Conservation (phyloP, 2,329 filamentous ascomycete genomes). For the Tetracladium maxilliforme region DNA sequence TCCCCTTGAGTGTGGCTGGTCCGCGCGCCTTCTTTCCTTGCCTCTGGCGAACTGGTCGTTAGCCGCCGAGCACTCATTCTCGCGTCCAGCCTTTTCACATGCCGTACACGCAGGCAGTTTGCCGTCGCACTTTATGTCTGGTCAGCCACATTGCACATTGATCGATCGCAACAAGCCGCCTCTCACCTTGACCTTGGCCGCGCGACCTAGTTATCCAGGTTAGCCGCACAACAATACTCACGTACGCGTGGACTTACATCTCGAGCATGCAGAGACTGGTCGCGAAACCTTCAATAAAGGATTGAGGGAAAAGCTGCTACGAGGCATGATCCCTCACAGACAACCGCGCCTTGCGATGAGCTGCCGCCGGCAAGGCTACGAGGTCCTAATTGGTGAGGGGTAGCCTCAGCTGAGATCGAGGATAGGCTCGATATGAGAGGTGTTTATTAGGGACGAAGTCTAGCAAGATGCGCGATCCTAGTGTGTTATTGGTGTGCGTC, state of each 20-base stretch:
- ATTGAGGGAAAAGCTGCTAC: conserved; percentile 28
- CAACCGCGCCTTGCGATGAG: too few species aligned
- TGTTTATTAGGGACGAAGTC: too few species aligned
- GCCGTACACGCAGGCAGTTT: conserved; percentile 91
- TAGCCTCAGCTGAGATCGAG: too few species aligned
- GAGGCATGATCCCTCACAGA: conserved; percentile 15
- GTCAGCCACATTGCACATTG: conserved; percentile 6
- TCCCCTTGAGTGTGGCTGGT: background rate
- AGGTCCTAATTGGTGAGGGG: too few species aligned
- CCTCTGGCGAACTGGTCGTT: conserved; percentile 93
- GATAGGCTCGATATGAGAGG: too few species aligned
- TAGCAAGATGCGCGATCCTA: too few species aligned
- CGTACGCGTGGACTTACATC: conserved; percentile 35
- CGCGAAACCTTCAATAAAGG: conserved; percentile 59
- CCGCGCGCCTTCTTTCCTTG: conserved; percentile 68
- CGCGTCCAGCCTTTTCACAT: conserved; percentile 80
- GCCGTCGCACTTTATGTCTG: conserved; percentile 58
- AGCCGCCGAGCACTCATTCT: conserved; percentile 78
- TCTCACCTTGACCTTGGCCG: conserved; percentile 76
- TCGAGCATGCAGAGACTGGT: conserved; percentile 65
- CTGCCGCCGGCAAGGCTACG: too few species aligned
- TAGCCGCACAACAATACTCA: conserved; percentile 1
- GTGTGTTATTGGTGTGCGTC: too few species aligned
- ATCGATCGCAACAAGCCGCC: conserved; percentile 1
- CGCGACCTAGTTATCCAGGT: conserved; percentile 41